Conservation (phyloP, 306 rosid genomes). For the Cicer yamashitae region DNA sequence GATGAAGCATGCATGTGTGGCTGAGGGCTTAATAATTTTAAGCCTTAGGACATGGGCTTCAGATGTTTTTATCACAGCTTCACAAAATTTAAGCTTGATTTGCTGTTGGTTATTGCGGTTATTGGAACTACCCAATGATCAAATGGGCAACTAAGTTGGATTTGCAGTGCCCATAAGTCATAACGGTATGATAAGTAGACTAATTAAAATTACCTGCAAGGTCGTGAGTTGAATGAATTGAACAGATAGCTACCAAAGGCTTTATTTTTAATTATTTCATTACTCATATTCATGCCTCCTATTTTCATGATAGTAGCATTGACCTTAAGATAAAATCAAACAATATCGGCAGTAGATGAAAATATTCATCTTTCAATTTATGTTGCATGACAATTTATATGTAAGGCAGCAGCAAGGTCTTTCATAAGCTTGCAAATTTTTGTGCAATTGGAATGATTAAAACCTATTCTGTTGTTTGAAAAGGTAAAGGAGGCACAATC, state of each 20-base stretch:
- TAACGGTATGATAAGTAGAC: slow-evolving; percentile 6
- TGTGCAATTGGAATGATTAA: slow-evolving; percentile 26
- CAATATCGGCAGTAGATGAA: slow-evolving; percentile 9
- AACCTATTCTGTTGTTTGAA: slow-evolving; percentile 22
- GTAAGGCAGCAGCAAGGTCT: slow-evolving; percentile 35
- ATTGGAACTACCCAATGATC: slow-evolving; percentile 26
- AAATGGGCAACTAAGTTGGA: slow-evolving; percentile 21
- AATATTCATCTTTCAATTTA: slow-evolving; percentile 19
- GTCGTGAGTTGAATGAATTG: slow-evolving; percentile 37
- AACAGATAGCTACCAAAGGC: slow-evolving; percentile 10
- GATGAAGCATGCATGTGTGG: slow-evolving; percentile 27
- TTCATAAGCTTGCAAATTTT: slow-evolving; percentile 36
- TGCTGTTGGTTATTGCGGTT: background rate
- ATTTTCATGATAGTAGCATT: slow-evolving; percentile 18
- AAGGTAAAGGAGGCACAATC: slow-evolving; percentile 13
- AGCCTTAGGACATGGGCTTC: slow-evolving; percentile 15
- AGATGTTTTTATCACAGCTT: slow-evolving; percentile 14
- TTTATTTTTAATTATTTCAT: background rate
- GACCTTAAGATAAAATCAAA: slow-evolving; percentile 4
- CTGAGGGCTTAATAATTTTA: slow-evolving; percentile 17
- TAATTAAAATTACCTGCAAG: slow-evolving; percentile 15
- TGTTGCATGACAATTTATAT: slow-evolving; percentile 27
- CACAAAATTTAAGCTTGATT: background rate
- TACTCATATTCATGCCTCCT: slow-evolving; percentile 5
- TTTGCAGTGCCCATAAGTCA: background rate